These are phyloP conservation scores for Breviolum minutum DNA, from an alignment of 73 alveolate genomes.

Conservation along the genomic window DNA sequence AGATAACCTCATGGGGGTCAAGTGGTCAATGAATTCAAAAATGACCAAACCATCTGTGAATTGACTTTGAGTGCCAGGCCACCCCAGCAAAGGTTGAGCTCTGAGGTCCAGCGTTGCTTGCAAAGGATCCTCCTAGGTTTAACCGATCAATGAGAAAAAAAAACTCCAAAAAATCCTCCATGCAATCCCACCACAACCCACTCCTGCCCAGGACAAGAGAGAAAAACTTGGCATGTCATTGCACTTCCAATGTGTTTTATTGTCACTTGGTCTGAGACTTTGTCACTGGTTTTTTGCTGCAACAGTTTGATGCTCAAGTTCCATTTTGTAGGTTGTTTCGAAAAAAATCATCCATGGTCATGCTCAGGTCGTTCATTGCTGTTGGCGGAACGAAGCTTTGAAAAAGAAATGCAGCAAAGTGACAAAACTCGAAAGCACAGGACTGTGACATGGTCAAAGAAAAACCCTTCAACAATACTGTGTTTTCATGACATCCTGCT, in stretches of 20 bases:
- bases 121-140: neutral
- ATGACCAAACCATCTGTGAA: neutral
- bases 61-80: neutral
- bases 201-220: neutral
- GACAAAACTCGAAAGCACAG: too few species aligned
- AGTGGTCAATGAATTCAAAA: neutral
- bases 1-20: neutral
- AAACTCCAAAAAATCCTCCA: neutral
- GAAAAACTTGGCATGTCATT: neutral
- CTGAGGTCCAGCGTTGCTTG: neutral
- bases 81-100: neutral
- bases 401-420: too few species aligned
- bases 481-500: too few species aligned
- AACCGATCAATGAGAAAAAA: neutral
- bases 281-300: too few species aligned
- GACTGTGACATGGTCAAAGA: too few species aligned
- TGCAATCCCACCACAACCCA: neutral
- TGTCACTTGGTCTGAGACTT: neutral
- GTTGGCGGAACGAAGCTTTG: too few species aligned
- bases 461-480: too few species aligned
- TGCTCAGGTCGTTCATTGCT: too few species aligned
- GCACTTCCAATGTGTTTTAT: neutral
- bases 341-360: too few species aligned
- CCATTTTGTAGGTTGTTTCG: too few species aligned
- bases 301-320: too few species aligned